phyloP scores from a whole-genome alignment of 495 filamentous ascomycete genomes.

The Tuber borchii region DNA sequence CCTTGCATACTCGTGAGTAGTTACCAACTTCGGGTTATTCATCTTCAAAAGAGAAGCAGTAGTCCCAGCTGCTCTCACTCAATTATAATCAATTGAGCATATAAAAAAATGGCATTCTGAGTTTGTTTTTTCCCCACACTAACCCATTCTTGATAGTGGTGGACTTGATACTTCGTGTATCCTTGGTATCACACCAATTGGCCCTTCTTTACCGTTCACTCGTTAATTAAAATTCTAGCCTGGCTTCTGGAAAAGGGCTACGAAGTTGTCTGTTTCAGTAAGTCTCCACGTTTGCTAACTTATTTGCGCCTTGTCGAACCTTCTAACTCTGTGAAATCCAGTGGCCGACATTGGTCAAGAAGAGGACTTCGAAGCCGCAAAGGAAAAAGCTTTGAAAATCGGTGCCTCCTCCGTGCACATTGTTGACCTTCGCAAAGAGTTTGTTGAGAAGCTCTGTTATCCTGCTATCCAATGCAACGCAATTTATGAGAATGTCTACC shows the following conservation, averaged over 20 bases:
- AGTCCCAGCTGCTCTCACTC: constrained; percentile 12
- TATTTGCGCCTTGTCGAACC: background rate
- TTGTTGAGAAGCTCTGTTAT: constrained; percentile 82
- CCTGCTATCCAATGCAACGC: constrained; percentile 83
- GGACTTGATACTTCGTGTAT: constrained; percentile 65
- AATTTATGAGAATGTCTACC: constrained; percentile 76
- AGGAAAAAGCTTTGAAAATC: constrained; percentile 61
- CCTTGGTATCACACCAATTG: constrained; percentile 41
- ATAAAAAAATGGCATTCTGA: background rate
- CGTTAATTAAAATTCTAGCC: constrained; percentile 45
- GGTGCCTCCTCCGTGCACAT: constrained; percentile 60
- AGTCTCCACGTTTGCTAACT: constrained; percentile 26
- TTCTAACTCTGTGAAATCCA: constrained; percentile 42
- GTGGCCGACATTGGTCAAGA: constrained; percentile 62
- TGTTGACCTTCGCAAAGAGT: constrained; percentile 64
- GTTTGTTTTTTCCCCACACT: background rate
- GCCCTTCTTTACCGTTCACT: constrained; percentile 6
- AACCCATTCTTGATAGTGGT: constrained; percentile 36
- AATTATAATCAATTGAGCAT: constrained; percentile 4
- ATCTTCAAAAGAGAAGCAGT: background rate
- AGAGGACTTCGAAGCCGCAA: constrained; percentile 61
- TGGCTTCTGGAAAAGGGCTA: constrained; percentile 66
- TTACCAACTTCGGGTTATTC: background rate
- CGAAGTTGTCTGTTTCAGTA: constrained; percentile 61
- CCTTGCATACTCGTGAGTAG: constrained; percentile 46